Percentiles rank a stretch among this genome's conserved stretches.
Conservation (phyloP, 148 eudicot genomes). For the Euryodendron excelsum region DNA sequence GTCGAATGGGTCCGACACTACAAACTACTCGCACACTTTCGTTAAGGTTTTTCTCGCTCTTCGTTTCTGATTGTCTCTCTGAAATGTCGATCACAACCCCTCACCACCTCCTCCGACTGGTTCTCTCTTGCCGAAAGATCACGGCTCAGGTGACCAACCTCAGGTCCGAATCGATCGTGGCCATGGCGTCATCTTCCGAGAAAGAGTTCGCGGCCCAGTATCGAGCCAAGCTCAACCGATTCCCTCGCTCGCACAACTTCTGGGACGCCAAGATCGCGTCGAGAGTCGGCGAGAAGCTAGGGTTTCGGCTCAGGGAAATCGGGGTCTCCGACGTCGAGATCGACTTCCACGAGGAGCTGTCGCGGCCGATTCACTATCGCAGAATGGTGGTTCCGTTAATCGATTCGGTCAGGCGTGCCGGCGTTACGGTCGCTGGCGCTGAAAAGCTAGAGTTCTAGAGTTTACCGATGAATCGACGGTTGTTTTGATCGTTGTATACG, state of each 20-base stretch:
- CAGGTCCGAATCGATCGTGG: slow-evolving; percentile 50
- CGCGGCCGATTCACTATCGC: slow-evolving; percentile 44
- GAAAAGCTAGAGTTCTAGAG: slow-evolving; percentile 44
- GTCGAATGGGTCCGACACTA: too few species aligned
- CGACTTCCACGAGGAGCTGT: slow-evolving; percentile 43
- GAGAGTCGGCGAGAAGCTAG: slow-evolving; percentile 70
- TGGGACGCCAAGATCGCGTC: slow-evolving; percentile 59
- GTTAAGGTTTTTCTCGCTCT: too few species aligned
- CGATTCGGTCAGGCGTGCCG: slow-evolving; percentile 42
- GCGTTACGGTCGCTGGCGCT: slow-evolving; percentile 44
- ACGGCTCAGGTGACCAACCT: slow-evolving; percentile 64
- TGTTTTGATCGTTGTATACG: background rate
- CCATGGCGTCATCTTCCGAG: slow-evolving; percentile 77
- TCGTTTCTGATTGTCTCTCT: background rate
- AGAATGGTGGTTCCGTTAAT: slow-evolving; percentile 56
- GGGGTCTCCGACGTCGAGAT: slow-evolving; percentile 48
- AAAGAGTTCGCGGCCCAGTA: slow-evolving; percentile 54
- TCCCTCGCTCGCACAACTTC: slow-evolving; percentile 43
- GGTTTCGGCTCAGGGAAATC: slow-evolving; percentile 44
- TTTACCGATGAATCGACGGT: background rate
- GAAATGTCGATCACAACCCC: slow-evolving; percentile 15
- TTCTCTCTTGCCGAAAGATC: slow-evolving; percentile 60
- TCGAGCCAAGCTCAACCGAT: slow-evolving; percentile 45
- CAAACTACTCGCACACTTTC: too few species aligned
- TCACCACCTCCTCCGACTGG: slow-evolving; percentile 48